These are phyloP conservation scores for Chaetoceros muelleri DNA, from an alignment of 108 stramenopile genomes.

Conservation along the genomic window DNA sequence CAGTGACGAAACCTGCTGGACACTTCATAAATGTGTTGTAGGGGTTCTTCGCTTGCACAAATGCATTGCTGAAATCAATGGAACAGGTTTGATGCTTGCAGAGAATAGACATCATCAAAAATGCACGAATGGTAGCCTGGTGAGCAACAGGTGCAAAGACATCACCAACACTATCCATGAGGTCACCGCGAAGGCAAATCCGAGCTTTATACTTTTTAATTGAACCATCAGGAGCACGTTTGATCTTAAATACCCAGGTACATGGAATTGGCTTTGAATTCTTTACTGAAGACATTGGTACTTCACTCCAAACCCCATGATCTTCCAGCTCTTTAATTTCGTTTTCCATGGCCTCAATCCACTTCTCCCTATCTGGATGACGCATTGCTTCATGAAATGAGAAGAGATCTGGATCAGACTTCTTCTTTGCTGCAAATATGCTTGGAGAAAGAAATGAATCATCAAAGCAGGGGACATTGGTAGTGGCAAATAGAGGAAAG, in stretches of 20 bases:
- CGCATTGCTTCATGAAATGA: constrained; percentile 12
- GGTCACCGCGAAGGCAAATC: constrained; percentile 25
- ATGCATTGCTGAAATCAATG: too few species aligned
- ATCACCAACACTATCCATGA: constrained; percentile 2
- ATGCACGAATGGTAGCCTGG: constrained; percentile 23
- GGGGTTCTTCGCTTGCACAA: too few species aligned
- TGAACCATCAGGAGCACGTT: too few species aligned
- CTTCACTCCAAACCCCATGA: constrained; percentile 8
- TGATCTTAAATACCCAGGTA: constrained; percentile 22
- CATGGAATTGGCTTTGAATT: constrained; percentile 5
- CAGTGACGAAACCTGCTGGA: too few species aligned
- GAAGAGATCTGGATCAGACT: constrained; percentile 12
- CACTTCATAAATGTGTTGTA: too few species aligned
- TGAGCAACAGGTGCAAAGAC: constrained; percentile 38
- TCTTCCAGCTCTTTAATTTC: constrained; percentile 5
- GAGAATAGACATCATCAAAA: constrained; percentile 10
- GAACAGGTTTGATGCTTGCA: too few species aligned
- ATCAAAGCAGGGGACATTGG: too few species aligned
- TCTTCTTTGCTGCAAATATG: constrained; percentile 1
- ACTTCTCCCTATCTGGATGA: not conserved
- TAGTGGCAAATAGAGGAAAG: too few species aligned
- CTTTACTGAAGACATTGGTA: not conserved
- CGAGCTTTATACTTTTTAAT: constrained; percentile 34
- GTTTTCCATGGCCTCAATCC: constrained; percentile 4
- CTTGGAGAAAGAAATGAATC: not conserved